phyloP scores from a whole-genome alignment of 169 alveolate species.

The Theileria orientalis region DNA sequence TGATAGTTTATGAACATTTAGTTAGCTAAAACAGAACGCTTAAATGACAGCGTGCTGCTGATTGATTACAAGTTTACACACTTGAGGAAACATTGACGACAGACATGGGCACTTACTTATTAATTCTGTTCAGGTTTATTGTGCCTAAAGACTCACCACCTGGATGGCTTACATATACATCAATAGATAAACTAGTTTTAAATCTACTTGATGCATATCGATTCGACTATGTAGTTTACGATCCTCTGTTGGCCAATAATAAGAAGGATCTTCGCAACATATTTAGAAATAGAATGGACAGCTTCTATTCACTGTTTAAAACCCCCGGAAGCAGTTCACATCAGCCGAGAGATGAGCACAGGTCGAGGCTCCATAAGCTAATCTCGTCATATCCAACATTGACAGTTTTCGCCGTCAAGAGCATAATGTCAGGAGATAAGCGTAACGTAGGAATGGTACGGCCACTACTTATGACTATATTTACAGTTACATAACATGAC shows the following conservation, averaged over 20 bases:
- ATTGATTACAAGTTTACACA: too few species aligned
- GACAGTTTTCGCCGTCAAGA: conserved; percentile 63
- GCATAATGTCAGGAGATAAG: conserved; percentile 63
- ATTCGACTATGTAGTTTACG: conserved; percentile 69
- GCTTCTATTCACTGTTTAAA: conserved; percentile 34
- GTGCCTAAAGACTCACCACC: conserved; percentile 47
- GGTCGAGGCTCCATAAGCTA: conserved; percentile 49
- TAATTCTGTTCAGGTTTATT: conserved; percentile 4
- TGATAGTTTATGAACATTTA: too few species aligned
- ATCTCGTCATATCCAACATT: conserved; percentile 69
- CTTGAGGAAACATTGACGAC: too few species aligned
- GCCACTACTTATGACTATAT: not conserved
- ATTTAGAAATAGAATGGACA: conserved; percentile 60
- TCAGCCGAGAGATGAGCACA: conserved; percentile 7
- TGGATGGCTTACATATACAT: conserved; percentile 63
- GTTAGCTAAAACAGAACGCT: too few species aligned
- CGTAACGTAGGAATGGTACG: conserved; percentile 61
- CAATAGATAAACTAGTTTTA: conserved; percentile 48
- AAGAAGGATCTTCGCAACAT: conserved; percentile 32
- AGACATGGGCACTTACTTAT: too few species aligned
- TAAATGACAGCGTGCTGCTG: too few species aligned
- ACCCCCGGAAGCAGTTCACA: conserved; percentile 22
- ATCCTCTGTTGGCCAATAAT: conserved; percentile 36
- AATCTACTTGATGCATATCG: conserved; percentile 64
- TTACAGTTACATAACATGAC: not conserved